These are phyloP conservation scores for Coprinopsis cinerea DNA, from an alignment of 768 basidiomycete species.

Conservation along the genomic window DNA sequence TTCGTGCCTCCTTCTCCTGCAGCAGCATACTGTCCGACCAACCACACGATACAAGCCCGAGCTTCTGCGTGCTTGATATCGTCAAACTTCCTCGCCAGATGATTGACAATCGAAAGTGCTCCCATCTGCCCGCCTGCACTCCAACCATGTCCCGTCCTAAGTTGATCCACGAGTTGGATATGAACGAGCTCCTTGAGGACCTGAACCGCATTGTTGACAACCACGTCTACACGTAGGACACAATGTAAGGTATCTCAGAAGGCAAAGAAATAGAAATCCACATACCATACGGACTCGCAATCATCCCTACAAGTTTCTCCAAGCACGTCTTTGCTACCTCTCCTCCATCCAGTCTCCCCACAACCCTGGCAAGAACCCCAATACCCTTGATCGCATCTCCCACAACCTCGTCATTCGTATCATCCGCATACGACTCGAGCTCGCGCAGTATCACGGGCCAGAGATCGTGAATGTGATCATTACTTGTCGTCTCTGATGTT, in stretches of 20 bases:
- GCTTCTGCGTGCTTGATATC: conserved; percentile 77
- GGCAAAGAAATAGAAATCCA: conserved; percentile 3
- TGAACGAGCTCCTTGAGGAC: conserved; percentile 85
- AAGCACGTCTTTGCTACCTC: conserved; percentile 41
- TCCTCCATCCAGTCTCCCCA: neutral
- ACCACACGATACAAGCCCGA: conserved; percentile 85
- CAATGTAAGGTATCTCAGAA: neutral
- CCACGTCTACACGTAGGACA: conserved; percentile 51
- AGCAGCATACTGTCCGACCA: conserved; percentile 74
- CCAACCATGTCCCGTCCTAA: neutral
- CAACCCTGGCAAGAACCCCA: conserved; percentile 32
- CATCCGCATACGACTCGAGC: conserved; percentile 80
- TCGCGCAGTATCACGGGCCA: conserved; percentile 65
- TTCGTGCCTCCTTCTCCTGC: conserved; percentile 28
- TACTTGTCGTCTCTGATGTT: neutral
- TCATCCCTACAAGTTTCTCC: conserved; percentile 69
- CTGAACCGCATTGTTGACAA: conserved; percentile 76
- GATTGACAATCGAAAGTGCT: conserved; percentile 66
- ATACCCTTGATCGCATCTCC: conserved; percentile 71
- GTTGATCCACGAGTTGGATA: conserved; percentile 39
- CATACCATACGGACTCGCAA: conserved; percentile 71
- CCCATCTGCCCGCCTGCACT: too few relatives aligned
- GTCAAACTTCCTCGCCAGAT: conserved; percentile 72
- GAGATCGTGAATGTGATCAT: conserved; percentile 23
- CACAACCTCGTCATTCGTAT: conserved; percentile 65